A percentile compares a stretch with the other conserved stretches of the same genome.
These are phyloP conservation scores for Piper longum DNA, from an alignment of 164 flowering plant genomes.

Conservation along the genomic window DNA sequence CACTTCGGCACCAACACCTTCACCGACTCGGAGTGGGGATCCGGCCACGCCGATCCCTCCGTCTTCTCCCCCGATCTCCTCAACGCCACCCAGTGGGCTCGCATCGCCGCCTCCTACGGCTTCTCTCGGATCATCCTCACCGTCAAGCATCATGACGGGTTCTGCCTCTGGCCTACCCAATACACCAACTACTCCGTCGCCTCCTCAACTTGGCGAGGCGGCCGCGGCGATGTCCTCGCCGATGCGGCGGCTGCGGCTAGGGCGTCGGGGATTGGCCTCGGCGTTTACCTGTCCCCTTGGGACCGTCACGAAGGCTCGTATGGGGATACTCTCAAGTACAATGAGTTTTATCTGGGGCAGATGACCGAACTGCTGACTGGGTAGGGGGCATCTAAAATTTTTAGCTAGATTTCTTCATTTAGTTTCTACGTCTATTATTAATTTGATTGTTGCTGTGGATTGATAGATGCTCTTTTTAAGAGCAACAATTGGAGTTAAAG, in stretches of 20 bases:
- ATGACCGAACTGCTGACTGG: conserved; percentile 88
- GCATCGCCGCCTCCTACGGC: conserved; percentile 51
- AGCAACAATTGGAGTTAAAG: too few relatives aligned
- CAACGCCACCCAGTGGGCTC: conserved; percentile 72
- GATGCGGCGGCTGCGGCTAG: conserved; percentile 61
- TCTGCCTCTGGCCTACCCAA: conserved; percentile 84
- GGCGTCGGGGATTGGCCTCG: conserved; percentile 48
- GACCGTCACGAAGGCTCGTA: conserved; percentile 75
- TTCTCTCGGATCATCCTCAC: conserved; percentile 65
- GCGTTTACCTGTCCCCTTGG: conserved; percentile 93
- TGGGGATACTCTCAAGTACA: conserved; percentile 73
- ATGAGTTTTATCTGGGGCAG: conserved; percentile 78
- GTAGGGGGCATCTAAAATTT: conserved; percentile 14
- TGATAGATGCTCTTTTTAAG: too few relatives aligned
- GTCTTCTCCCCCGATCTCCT: conserved; percentile 53
- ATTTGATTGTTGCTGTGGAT: too few relatives aligned
- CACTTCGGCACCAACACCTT: conserved; percentile 97
- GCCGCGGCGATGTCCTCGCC: conserved; percentile 62
- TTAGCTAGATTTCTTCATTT: neutral
- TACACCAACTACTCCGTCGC: conserved; percentile 74
- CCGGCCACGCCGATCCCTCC: conserved; percentile 60
- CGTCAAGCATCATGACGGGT: conserved; percentile 93
- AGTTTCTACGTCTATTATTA: neutral
- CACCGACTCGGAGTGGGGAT: conserved; percentile 87
- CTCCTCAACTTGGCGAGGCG: conserved; percentile 59